Percentiles rank a stretch among this genome's conserved stretches.
These are phyloP conservation scores for Usnea hakonensis DNA, from an alignment of 495 filamentous ascomycete species.

Conservation along the genomic window DNA sequence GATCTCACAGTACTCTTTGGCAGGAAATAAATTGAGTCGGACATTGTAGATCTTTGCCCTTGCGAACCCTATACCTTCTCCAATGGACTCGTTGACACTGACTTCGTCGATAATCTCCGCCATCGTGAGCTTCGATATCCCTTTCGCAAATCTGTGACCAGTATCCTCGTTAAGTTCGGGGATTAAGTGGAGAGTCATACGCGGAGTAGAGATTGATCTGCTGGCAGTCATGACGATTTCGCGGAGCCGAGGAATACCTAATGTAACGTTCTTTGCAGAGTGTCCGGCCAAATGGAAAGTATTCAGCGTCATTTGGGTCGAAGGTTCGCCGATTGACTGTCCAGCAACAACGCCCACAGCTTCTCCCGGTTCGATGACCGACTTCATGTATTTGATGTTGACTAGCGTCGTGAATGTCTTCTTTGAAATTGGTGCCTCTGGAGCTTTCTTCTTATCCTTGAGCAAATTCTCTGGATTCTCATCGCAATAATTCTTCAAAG, in stretches of 20 bases:
- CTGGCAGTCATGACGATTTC: conserved; percentile 99
- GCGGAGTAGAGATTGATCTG: conserved; percentile 74
- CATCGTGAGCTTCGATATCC: conserved; percentile 80
- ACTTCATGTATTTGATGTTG: conserved; percentile 86
- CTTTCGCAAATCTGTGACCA: conserved; percentile 78
- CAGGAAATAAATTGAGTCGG: conserved; percentile 72
- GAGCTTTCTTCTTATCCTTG: conserved; percentile 63
- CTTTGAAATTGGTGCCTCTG: conserved; percentile 49
- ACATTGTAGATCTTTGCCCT: conserved; percentile 81
- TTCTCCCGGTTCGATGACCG: conserved; percentile 90
- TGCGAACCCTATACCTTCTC: conserved; percentile 52
- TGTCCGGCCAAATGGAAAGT: conserved; percentile 99
- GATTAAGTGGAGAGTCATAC: conserved; percentile 80
- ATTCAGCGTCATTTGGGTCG: conserved; percentile 99
- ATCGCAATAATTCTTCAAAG: conserved; percentile 63
- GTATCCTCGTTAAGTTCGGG: conserved; percentile 61
- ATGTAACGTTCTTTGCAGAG: conserved; percentile 95
- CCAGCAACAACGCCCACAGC: conserved; percentile 96
- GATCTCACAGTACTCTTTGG: conserved; percentile 69
- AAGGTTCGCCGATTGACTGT: conserved; percentile 94
- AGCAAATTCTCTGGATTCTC: conserved; percentile 67
- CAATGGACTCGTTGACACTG: conserved; percentile 67
- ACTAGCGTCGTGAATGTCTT: conserved; percentile 75
- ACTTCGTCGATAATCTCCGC: conserved; percentile 80
- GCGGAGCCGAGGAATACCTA: conserved; percentile 92